Base-by-base conservation (phyloP, 2,329 filamentous ascomycete genomes). In the Graphiopsis chlorocephala region DNA sequence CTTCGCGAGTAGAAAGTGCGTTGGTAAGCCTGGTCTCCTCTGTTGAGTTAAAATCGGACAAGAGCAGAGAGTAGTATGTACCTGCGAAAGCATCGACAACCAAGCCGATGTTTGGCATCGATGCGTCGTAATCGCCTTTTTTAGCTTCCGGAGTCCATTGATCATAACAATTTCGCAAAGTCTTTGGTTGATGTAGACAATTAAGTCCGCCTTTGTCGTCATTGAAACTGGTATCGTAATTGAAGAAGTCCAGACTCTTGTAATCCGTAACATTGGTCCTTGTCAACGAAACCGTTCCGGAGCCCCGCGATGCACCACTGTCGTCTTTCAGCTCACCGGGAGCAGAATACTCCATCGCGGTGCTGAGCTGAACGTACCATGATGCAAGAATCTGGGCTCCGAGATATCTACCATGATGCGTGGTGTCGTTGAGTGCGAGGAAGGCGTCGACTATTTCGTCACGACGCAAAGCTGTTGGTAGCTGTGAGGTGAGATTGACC, bases 11-110 rank as follows among this genome's bases (percentile, higher is more conserved):
- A 6, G 33, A 14, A 3, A 62, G 35, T 8, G 60, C 60, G 15
- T 62, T 62, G 8, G 48, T 55, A 7, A 11, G 12, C 35, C 48
- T 28, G 23, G 8, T 48, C 2, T 42, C 31, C 3, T 45, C 25
- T 1, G 35, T 52, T 17, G 50, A 28, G 10, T 42, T 28, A 8
- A 62, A 62, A 25, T 62, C 60, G 15, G 60, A 55, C 12, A 62
- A n/a, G 11, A 62, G 47, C 1, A 62, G 17, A 15, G 60, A 62
- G 26, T 62, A 62, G 48, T 62, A 62, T 25, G 60, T 15, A 15
- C 55, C 55, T 7, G 20, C 35, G 48, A 62, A 62, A 14, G 25
- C 60, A 47, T 62, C 60, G 4, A 62, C 48, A 4, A 23, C 50
- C 17, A 38, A 28, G 25, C 60, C 55, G 47, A 62, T 62, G 20